Evolutionary conservation across 2,329 filamentous ascomycete genomes (phyloP), one percentile per base, ranked within the genome.

Genomic region (Fonsecaea nubica): DNA sequence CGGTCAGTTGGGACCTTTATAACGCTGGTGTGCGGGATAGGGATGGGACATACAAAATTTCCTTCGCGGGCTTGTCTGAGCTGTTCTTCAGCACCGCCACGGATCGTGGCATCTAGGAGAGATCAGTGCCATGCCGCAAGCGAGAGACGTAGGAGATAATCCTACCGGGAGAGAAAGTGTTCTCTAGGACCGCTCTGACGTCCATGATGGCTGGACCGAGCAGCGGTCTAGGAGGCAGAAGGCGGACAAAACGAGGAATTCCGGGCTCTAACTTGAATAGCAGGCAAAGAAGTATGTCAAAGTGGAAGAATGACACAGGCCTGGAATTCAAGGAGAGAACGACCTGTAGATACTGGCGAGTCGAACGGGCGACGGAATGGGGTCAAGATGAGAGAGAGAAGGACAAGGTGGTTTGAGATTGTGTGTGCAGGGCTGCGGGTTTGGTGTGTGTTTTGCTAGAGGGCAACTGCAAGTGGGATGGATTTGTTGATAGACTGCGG

Each of bases 121-220:
- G 63, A 69, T 72, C 65, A 77, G 81, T 72, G 82, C 78, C 74
- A 76, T 64, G 54, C 64, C 74, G 77, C 65, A 64, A 38, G 58
- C 42, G 61, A 30, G 48, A 58, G 32, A 58, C 52, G 52, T 64
- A 55, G 33, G 45, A 45, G 53, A 66, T 57, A 54, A 60, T 76
- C 90, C 80, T 84, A 98, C 95, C 94, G 78, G 93, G 87, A 78
- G 93, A 96, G 83, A 98, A 89, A 81, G 95, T 98, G 85, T 93
- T 94, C 83, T 92, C 89, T 85, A 99, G 91, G 85, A 99, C 94
- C 84, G 93, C 90, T 85, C 94, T 96, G 85, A 98, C 96, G 85
- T 98, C 92, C 91, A 96, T 93, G 84, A 87, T 92, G 69, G 69
- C 62, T 58, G 60, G 65, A 65, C 63, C 57, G 72, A 70, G 60